Evolutionary conservation across 179 eudicot species (phyloP), one percentile per base, ranked within the genome.

Genomic region (Nepenthes alata): DNA sequence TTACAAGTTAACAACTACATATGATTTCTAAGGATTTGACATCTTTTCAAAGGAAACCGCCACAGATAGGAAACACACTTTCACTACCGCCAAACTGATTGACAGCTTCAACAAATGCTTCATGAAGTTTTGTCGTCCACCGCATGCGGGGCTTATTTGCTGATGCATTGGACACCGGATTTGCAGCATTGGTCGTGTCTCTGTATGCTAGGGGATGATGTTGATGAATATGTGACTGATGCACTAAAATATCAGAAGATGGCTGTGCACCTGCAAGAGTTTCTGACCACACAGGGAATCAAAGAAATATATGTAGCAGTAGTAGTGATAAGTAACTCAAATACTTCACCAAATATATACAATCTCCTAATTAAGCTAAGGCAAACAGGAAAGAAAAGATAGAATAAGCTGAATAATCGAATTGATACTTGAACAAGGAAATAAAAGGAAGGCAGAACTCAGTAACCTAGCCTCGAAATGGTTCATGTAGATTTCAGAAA

Each of bases 41-140:
- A 39, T 35, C 25, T 6, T 48, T 11, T 63, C 36, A 66, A 44
- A n/a, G 1, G 45, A 67, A 47, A 2, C 7, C 5, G 35, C 12
- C 34, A 52, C 8, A 47, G 61, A 71, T 60, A 74, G 53, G 51
- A 53, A 55, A 61, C 83, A 15, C 62, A 80, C 85, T 74, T 69
- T 80, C 85, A 67, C 81, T 63, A 48, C 85, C 81, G 10, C 81
- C 85, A 56, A 80, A 81, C 51, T 80, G 74, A 73, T 69, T 75
- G 58, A 80, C 81, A 39, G 85, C 79, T 61, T 74, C 81, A 25
- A 25, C 25, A 25, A 25, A 25, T 25, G 25, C 25, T 25, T 25
- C 25, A 25, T 25, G 25, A 25, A 80, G 79, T 65, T 80, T 81
- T 37, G 75, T 77, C 15, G 85, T 80, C 85, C 85, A 80, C 34